Percentiles rank a stretch among this genome's conserved stretches.
Conservation (phyloP, 345 rosid genomes). For the Orychophragmus violaceus region DNA sequence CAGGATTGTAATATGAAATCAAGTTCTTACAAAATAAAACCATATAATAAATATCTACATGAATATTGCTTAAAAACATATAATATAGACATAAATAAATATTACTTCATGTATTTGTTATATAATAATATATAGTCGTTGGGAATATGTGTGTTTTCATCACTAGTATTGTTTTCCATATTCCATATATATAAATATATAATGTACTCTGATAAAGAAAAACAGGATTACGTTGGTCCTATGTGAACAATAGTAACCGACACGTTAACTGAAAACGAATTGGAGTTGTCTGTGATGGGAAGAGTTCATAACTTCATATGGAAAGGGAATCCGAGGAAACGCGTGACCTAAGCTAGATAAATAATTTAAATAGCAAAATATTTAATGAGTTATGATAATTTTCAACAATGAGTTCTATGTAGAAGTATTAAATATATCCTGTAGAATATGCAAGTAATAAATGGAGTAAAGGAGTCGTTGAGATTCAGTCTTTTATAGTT, state of each 20-base stretch:
- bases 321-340: slow-evolving; percentile 61
- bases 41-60: neutral
- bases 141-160: no score
- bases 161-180: no score
- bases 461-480: slow-evolving; percentile 19
- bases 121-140: no score
- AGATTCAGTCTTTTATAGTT: neutral
- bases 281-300: neutral
- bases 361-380: neutral
- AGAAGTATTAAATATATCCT: neutral
- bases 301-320: slow-evolving; percentile 9
- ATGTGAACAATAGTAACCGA: neutral
- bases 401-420: neutral
- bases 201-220: neutral
- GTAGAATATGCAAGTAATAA: slow-evolving; percentile 9
- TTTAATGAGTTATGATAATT: neutral
- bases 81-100: no score
- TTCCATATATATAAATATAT: neutral
- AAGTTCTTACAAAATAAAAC: neutral
- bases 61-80: no score
- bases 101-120: no score
- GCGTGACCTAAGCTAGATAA: slow-evolving; percentile 40
- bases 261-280: neutral
- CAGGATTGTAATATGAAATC: neutral
- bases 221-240: neutral